Conservation (phyloP, 2,329 filamentous ascomycete genomes). For the Remersonia thermophila region DNA sequence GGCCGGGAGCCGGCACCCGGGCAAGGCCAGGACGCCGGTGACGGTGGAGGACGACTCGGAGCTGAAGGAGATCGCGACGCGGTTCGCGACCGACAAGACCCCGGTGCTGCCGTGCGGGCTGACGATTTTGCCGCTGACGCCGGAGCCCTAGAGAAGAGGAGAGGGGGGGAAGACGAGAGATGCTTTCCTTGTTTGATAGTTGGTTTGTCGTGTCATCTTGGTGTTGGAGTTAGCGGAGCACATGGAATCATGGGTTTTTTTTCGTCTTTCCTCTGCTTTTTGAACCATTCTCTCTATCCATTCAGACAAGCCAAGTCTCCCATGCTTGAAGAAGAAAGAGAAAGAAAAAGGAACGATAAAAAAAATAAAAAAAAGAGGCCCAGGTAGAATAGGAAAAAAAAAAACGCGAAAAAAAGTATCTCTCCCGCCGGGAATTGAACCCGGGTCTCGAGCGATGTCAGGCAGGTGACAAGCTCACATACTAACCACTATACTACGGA, state of each 20-base stretch:
- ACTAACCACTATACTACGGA: conserved; percentile 13
- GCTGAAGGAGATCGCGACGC: conserved; percentile 14
- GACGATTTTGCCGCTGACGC: conserved; percentile 15
- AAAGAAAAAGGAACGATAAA: not conserved
- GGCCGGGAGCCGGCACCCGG: not conserved
- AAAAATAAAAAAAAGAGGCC: not conserved
- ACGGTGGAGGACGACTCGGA: conserved; percentile 13
- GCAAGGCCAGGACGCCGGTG: conserved; percentile 1
- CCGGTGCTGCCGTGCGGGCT: conserved; percentile 15
- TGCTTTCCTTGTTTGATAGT: not conserved
- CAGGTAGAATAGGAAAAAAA: too few species aligned
- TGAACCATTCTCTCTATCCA: too few species aligned
- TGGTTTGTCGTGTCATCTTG: too few species aligned
- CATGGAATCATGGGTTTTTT: too few species aligned
- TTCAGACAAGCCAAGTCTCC: too few species aligned
- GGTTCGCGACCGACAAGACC: conserved; percentile 16
- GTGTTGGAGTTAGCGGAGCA: too few species aligned
- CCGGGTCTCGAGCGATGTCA: conserved; percentile 11
- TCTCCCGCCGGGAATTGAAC: conserved; percentile 13
- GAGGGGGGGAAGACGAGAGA: not conserved
- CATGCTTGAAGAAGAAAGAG: too few species aligned
- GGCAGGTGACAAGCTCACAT: conserved; percentile 10
- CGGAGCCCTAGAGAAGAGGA: not conserved
- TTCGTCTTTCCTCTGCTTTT: too few species aligned
- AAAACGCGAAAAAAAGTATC: conserved; percentile 2